Percentiles rank a stretch among this genome's conserved stretches.
Evolutionary conservation across 495 filamentous ascomycete genomes (phyloP).

Genomic region (Trichoderma virens): DNA sequence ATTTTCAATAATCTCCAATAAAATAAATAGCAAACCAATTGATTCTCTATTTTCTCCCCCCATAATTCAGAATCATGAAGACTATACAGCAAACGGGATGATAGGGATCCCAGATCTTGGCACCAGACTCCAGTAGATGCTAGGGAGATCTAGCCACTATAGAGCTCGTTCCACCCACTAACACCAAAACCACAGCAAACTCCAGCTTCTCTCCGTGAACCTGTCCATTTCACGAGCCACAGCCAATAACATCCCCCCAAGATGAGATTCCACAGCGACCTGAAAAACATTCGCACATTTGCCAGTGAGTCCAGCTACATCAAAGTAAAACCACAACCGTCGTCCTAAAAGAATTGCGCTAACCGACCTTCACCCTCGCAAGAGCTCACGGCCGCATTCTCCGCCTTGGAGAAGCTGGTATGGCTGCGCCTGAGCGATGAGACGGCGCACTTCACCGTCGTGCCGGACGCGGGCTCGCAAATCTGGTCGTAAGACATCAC

Average conservation of each 20-base stretch:
- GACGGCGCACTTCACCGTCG: constrained; percentile 85
- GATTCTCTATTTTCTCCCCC: no score
- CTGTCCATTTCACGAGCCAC: background rate
- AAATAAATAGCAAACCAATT: no score
- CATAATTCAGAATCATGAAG: no score
- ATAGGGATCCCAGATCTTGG: no score
- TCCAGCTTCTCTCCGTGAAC: background rate
- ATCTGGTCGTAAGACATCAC: constrained; percentile 79
- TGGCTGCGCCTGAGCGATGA: constrained; percentile 88
- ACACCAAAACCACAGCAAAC: background rate
- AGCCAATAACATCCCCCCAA: constrained; percentile 12
- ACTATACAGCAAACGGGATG: no score
- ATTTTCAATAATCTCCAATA: no score
- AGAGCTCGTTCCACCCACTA: background rate
- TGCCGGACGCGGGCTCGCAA: constrained; percentile 86
- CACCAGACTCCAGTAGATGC: no score
- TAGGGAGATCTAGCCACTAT: no score
- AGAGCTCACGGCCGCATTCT: constrained; percentile 82
- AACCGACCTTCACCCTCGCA: constrained; percentile 6
- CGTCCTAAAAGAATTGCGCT: background rate
- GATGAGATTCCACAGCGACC: constrained; percentile 76
- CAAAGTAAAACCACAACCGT: no score
- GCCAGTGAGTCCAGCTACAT: constrained; percentile 51
- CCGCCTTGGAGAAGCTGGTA: constrained; percentile 81
- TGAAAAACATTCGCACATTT: constrained; percentile 77